Evolutionary conservation across 352 stramenopile genomes (phyloP).

Genomic region (Sclerospora graminicola): DNA sequence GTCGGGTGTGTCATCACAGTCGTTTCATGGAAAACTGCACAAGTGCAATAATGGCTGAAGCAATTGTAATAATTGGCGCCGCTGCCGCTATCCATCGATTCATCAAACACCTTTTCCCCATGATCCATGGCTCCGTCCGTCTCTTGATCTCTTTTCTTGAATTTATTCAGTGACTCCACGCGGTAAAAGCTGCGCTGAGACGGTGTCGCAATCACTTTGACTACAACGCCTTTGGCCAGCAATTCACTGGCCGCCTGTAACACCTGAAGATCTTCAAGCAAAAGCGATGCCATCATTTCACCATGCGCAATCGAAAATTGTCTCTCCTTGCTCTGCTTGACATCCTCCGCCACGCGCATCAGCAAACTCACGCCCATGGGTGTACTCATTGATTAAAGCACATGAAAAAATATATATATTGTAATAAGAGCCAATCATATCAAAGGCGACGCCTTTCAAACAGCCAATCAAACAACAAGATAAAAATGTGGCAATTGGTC

Average conservation of each 20-base stretch:
- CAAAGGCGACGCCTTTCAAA: not conserved
- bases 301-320: constrained; percentile 30
- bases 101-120: constrained; percentile 37
- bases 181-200: constrained; percentile 48
- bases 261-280: constrained; percentile 28
- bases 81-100: constrained; percentile 22
- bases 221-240: constrained; percentile 31
- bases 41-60: constrained; percentile 62
- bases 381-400: too few species aligned
- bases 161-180: constrained; percentile 57
- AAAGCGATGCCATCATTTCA: constrained; percentile 35
- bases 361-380: constrained; percentile 28
- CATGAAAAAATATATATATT: not conserved
- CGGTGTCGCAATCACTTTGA: constrained; percentile 35
- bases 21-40: constrained; percentile 39
- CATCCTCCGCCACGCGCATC: constrained; percentile 27
- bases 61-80: constrained; percentile 65
- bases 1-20: constrained; percentile 23
- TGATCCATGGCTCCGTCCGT: constrained; percentile 5
- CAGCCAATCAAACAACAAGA: not conserved
- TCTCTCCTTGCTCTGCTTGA: constrained; percentile 22
- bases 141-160: constrained; percentile 15
- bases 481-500: constrained; percentile 40
- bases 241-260: constrained; percentile 48
- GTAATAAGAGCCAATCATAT: not conserved